These are phyloP conservation scores for Nemania serpens DNA, from an alignment of 2,329 filamentous ascomycete species.

Conservation along the genomic window DNA sequence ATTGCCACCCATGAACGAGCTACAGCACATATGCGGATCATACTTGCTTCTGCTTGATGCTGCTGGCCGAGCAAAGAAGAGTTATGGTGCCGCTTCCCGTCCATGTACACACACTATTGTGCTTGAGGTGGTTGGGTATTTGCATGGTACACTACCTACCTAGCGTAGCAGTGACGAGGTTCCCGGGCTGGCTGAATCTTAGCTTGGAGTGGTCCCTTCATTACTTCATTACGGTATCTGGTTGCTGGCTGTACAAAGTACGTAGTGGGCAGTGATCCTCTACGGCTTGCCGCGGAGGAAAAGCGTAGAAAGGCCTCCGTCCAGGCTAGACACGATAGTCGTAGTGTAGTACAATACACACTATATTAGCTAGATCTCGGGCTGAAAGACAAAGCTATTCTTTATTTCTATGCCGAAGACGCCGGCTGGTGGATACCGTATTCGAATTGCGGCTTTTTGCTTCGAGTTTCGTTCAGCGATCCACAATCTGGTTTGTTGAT, in stretches of 20 bases:
- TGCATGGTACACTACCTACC: conserved; percentile 11
- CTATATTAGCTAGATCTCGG: conserved; percentile 12
- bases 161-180: conserved; percentile 25
- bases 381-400: background rate
- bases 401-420: conserved; percentile 20
- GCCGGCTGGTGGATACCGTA: conserved; percentile 18
- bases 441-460: conserved; percentile 37
- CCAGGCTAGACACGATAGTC: background rate
- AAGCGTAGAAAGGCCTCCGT: background rate
- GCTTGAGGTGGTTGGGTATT: conserved; percentile 34
- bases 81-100: conserved; percentile 33
- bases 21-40: conserved; percentile 48
- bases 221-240: background rate
- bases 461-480: conserved; percentile 34
- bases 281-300: conserved; percentile 10
- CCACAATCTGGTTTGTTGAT: conserved; percentile 28
- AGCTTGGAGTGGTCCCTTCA: conserved; percentile 16
- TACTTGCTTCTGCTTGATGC: conserved; percentile 47
- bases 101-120: conserved; percentile 22
- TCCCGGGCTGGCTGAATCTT: conserved; percentile 29
- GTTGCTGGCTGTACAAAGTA: background rate
- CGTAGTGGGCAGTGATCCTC: background rate
- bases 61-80: conserved; percentile 31
- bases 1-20: conserved; percentile 32
- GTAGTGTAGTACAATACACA: background rate